phyloP scores from a whole-genome alignment of 192 early-diverging fungal genomes.

The Podila minutissima region DNA sequence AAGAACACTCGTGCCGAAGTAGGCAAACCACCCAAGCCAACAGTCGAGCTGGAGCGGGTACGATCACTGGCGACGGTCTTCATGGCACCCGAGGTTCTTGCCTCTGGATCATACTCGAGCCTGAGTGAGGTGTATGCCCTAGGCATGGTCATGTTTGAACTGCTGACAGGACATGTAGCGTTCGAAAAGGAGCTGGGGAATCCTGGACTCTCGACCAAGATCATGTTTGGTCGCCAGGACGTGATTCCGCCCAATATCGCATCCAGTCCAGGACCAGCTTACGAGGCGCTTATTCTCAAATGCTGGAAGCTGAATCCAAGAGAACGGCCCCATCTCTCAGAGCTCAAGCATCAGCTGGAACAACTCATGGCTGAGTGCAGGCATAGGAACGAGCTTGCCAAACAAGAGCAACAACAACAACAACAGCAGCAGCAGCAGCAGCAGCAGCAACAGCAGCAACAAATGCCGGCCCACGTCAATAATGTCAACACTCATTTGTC shows the following conservation, averaged over 20 bases:
- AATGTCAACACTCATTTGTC: conserved; percentile 10
- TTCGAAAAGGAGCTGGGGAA: conserved; percentile 31
- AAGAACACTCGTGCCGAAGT: conserved; percentile 36
- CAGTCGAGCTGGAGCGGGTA: conserved; percentile 16
- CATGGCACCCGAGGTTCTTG: conserved; percentile 38
- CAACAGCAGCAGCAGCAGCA: conserved; percentile 5
- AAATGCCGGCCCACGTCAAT: not conserved
- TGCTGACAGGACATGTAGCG: conserved; percentile 35
- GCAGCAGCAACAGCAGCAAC: not conserved
- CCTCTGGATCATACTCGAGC: conserved; percentile 29
- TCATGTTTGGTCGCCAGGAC: conserved; percentile 51
- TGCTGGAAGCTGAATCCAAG: conserved; percentile 41
- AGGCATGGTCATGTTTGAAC: conserved; percentile 49
- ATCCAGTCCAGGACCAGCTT: conserved; percentile 29
- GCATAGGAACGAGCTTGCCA: conserved; percentile 9
- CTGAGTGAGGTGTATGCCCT: conserved; percentile 45
- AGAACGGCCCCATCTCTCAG: conserved; percentile 37
- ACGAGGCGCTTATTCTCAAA: conserved; percentile 39
- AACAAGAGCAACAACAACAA: conserved; percentile 3
- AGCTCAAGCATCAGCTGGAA: conserved; percentile 35
- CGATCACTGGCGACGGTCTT: conserved; percentile 38
- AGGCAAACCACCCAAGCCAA: conserved; percentile 36
- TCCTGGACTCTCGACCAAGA: conserved; percentile 29
- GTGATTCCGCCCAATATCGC: conserved; percentile 24
- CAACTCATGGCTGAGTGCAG: conserved; percentile 32